Percentiles rank a stretch among this genome's conserved stretches.
Evolutionary conservation across 305 asterid species (phyloP).

Genomic region (Stenogyne calaminthoides): DNA sequence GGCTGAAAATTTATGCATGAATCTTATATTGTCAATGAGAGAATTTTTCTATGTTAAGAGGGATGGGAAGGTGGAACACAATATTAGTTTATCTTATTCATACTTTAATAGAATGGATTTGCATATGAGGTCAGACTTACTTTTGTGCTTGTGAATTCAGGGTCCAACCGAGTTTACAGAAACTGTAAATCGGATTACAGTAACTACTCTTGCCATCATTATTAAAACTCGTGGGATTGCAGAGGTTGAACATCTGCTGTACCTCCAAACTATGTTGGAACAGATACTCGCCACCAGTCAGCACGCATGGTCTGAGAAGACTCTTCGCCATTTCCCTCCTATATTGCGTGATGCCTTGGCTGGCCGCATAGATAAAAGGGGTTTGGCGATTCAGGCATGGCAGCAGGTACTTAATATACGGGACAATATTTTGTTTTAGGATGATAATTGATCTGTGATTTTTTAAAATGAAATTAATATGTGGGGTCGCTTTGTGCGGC

Average conservation of each 20-base stretch:
- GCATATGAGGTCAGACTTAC: constrained; percentile 25
- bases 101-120: constrained; percentile 29
- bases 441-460: too few species aligned
- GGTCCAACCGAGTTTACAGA: constrained; percentile 98
- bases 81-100: constrained; percentile 11
- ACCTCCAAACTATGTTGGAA: constrained; percentile 95
- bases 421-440: too few species aligned
- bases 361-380: constrained; percentile 82
- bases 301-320: constrained; percentile 99
- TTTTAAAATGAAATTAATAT: too few species aligned
- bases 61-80: constrained; percentile 86
- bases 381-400: constrained; percentile 91
- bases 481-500: too few species aligned
- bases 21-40: constrained; percentile 88
- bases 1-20: constrained; percentile 94
- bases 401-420: constrained; percentile 66
- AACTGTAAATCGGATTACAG: constrained; percentile 84
- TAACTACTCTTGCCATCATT: constrained; percentile 84
- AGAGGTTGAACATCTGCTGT: constrained; percentile 86
- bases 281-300: constrained; percentile 92
- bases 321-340: constrained; percentile 88
- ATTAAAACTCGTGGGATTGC: constrained; percentile 96
- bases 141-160: constrained; percentile 48
- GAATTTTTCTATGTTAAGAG: constrained; percentile 91
- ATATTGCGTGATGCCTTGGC: constrained; percentile 82